phyloP scores from a whole-genome alignment of 2,329 filamentous ascomycete genomes.

The Claviceps digitariae region DNA sequence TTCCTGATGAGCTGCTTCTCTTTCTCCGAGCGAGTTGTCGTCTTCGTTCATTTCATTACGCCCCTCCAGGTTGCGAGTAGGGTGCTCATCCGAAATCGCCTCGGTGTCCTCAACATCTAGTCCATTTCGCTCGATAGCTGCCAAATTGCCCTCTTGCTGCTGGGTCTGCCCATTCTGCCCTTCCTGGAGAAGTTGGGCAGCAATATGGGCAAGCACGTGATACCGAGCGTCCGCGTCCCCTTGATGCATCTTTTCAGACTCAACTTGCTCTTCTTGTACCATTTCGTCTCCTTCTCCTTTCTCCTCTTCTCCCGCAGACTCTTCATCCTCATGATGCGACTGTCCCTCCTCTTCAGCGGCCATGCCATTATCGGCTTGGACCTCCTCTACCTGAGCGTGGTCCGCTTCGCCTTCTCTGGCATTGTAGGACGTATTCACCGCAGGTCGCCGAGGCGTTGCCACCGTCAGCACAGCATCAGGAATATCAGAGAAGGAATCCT shows the following conservation, averaged over 20 bases:
- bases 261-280: background rate
- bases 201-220: background rate
- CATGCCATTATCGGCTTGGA: background rate
- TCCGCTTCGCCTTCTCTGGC: constrained; percentile 5
- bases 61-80: background rate
- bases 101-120: background rate
- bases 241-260: background rate
- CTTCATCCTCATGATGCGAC: background rate
- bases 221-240: background rate
- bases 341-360: background rate
- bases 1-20: background rate
- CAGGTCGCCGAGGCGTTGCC: constrained; percentile 28
- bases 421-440: background rate
- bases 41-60: background rate
- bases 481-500: constrained; percentile 46
- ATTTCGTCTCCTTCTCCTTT: background rate
- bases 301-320: background rate
- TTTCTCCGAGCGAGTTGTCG: background rate
- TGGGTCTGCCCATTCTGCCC: background rate
- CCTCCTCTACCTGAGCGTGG: background rate
- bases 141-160: background rate
- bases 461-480: constrained; percentile 36
- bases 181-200: background rate
- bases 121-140: background rate
- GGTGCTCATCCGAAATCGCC: background rate